Evolutionary conservation across 768 basidiomycete genomes (phyloP).

Genomic region (Termitomyces sp.): DNA sequence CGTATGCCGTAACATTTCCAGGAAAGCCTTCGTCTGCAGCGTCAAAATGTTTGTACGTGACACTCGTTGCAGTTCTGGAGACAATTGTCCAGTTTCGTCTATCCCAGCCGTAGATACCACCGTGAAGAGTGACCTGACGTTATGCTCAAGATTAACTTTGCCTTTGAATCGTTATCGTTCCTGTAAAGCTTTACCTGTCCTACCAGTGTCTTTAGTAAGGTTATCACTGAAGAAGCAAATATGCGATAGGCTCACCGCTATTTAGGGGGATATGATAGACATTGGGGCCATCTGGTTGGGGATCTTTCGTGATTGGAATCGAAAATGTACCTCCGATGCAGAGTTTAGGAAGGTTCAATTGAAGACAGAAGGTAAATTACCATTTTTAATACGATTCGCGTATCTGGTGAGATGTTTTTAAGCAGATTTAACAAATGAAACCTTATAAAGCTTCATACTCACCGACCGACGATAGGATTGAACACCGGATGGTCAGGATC

Average conservation of each 20-base stretch:
- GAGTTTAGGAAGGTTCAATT: not conserved
- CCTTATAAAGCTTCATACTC: not conserved
- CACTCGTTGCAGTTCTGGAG: constrained; percentile 35
- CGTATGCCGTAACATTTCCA: constrained; percentile 38
- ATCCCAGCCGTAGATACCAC: constrained; percentile 54
- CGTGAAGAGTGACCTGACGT: constrained; percentile 46
- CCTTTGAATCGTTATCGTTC: not conserved
- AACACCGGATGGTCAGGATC: constrained; percentile 46
- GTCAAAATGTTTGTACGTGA: constrained; percentile 50
- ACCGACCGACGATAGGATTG: constrained; percentile 33
- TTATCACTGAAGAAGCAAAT: not conserved
- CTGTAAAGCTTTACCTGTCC: constrained; percentile 17
- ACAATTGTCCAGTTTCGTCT: constrained; percentile 50
- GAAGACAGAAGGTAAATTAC: constrained; percentile 18
- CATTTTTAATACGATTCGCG: constrained; percentile 48
- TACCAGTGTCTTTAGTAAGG: not conserved
- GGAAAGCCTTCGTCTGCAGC: constrained; percentile 51
- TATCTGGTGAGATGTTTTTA: constrained; percentile 28
- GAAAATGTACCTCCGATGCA: constrained; percentile 40
- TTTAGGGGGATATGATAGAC: constrained; percentile 48
- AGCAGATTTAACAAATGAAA: not conserved
- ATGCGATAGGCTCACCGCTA: constrained; percentile 27
- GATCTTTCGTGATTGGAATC: constrained; percentile 44
- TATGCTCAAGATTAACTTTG: constrained; percentile 1
- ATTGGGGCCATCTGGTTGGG: constrained; percentile 36